A percentile compares a stretch with the other conserved stretches of the same genome.
These are phyloP conservation scores for Venturia carpophila DNA, from an alignment of 2,329 filamentous ascomycete genomes.

Conservation along the genomic window DNA sequence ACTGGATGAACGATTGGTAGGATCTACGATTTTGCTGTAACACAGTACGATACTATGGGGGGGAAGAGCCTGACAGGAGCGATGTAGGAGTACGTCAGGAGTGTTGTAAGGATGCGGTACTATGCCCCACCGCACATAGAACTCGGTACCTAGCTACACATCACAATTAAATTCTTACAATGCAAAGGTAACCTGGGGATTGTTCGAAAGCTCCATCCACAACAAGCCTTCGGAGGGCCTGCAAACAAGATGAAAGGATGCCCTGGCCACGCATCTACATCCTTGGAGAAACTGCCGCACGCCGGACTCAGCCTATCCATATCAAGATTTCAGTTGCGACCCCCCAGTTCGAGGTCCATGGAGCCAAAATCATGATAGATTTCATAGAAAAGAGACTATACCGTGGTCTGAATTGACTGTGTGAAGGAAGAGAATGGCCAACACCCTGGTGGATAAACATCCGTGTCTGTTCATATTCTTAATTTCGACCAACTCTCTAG, in stretches of 20 bases:
- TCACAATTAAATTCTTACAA: not conserved
- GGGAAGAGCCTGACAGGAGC: not conserved
- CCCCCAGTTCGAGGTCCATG: not conserved
- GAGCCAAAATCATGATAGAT: no score
- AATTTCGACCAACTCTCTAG: not conserved
- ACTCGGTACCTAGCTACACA: not conserved
- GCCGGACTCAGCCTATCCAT: not conserved
- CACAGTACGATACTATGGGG: not conserved
- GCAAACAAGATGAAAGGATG: not conserved
- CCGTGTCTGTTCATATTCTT: no score
- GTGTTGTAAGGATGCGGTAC: not conserved
- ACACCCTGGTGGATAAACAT: no score
- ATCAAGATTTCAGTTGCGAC: not conserved
- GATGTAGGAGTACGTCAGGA: not conserved
- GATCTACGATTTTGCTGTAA: constrained; percentile 1
- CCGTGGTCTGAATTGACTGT: no score
- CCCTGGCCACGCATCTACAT: not conserved
- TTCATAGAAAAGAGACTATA: no score
- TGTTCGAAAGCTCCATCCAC: not conserved
- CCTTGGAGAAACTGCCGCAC: not conserved
- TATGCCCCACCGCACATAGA: not conserved
- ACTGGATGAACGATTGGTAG: not conserved
- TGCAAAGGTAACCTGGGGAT: not conserved
- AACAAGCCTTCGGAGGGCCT: not conserved
- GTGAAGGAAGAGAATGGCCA: no score